These are phyloP conservation scores for Phoma sp. DNA, from an alignment of 2,329 filamentous ascomycete genomes.

Conservation along the genomic window DNA sequence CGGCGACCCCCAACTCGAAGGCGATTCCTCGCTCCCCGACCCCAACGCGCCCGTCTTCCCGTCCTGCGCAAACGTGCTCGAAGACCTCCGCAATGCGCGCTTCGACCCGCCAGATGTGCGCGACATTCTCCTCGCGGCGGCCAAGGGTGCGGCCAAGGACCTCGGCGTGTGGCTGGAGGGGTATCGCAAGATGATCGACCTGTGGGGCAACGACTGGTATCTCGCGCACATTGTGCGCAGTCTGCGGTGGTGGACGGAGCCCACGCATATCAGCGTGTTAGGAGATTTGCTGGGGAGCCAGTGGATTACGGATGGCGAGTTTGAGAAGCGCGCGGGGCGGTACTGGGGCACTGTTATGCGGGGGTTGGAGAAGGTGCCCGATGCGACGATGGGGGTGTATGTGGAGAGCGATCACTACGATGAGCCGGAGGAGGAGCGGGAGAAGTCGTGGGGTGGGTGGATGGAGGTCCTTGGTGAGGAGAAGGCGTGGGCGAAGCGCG, in stretches of 20 bases:
- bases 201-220: slow-evolving; percentile 94
- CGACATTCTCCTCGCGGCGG: slow-evolving; percentile 21
- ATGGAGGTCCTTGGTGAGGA: slow-evolving; percentile 54
- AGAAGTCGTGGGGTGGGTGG: slow-evolving; percentile 33
- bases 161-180: slow-evolving; percentile 71
- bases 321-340: slow-evolving; percentile 72
- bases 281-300: slow-evolving; percentile 94
- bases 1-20: slow-evolving; percentile 92
- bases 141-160: slow-evolving; percentile 59
- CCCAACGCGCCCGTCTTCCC: slow-evolving; percentile 46
- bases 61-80: slow-evolving; percentile 48
- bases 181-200: slow-evolving; percentile 80
- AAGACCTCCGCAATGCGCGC: slow-evolving; percentile 28
- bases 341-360: slow-evolving; percentile 84
- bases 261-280: slow-evolving; percentile 87
- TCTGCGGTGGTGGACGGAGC: slow-evolving; percentile 81
- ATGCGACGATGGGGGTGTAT: slow-evolving; percentile 40
- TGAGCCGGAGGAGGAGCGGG: slow-evolving; percentile 5
- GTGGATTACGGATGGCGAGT: slow-evolving; percentile 90
- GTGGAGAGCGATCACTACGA: slow-evolving; percentile 33
- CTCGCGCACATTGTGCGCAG: slow-evolving; percentile 90
- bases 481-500: slow-evolving; percentile 71
- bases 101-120: slow-evolving; percentile 16
- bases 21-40: slow-evolving; percentile 79
- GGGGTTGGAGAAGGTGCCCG: slow-evolving; percentile 68